These are phyloP conservation scores for Pyricularia grisea DNA, from an alignment of 2,329 filamentous ascomycete genomes.

Conservation along the genomic window DNA sequence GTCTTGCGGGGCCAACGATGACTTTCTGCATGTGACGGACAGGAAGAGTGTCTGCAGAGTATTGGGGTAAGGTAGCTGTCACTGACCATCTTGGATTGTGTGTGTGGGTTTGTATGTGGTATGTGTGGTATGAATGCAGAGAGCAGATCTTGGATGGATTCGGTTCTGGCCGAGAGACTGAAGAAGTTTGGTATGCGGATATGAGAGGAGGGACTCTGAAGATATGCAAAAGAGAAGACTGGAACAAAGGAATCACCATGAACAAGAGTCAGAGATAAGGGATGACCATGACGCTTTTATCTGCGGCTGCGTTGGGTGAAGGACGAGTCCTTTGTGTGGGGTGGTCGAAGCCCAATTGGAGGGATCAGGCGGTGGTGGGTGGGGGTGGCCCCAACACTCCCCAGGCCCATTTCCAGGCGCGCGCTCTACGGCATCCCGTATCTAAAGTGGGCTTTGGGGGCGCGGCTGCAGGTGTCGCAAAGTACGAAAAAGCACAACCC, in stretches of 20 bases:
- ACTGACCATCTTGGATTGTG: not conserved
- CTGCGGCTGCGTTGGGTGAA: not conserved
- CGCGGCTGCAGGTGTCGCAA: not conserved
- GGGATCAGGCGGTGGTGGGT: not conserved
- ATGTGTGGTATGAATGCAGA: not conserved
- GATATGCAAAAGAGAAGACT: not conserved
- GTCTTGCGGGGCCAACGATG: not conserved
- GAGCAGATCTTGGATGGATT: not conserved
- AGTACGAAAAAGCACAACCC: not conserved
- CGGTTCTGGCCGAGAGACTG: not conserved
- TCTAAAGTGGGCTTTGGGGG: slow-evolving; percentile 1
- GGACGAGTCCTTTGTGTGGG: not conserved
- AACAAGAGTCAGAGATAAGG: not conserved
- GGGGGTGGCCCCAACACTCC: not conserved
- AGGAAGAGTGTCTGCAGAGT: not conserved
- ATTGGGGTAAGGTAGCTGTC: not conserved
- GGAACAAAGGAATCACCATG: not conserved
- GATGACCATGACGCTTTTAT: not conserved
- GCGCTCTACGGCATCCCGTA: not conserved
- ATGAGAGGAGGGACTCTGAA: not conserved
- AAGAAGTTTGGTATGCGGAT: not conserved
- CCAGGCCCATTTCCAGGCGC: not conserved
- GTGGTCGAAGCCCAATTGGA: not conserved
- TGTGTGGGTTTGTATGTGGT: not conserved
- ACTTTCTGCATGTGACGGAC: not conserved